phyloP scores from a whole-genome alignment of 305 asterid genomes.

The Solanum aculeatissimum region DNA sequence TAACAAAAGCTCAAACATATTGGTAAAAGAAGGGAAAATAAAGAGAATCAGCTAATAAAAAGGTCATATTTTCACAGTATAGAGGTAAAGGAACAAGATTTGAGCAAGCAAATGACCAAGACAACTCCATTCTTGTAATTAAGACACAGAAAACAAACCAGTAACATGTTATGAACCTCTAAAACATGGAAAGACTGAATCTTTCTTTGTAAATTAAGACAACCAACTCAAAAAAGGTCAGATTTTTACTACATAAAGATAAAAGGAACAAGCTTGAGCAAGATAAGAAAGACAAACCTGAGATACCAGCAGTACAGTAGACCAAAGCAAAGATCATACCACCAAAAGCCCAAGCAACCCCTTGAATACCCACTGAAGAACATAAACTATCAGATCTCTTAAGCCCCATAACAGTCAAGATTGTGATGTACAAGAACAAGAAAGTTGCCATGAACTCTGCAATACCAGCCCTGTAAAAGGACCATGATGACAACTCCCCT shows the following conservation, averaged over 20 bases:
- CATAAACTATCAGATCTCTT: constrained; percentile 41
- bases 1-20: not conserved
- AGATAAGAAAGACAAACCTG: constrained; percentile 38
- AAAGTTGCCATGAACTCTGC: constrained; percentile 87
- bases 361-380: constrained; percentile 67
- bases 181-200: not conserved
- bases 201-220: not conserved
- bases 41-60: not conserved
- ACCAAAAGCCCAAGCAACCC: constrained; percentile 92
- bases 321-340: constrained; percentile 92
- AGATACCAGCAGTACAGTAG: constrained; percentile 89
- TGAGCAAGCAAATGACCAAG: not conserved
- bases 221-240: not conserved
- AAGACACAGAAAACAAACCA: not conserved
- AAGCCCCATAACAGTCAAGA: constrained; percentile 79
- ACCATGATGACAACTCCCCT: constrained; percentile 78
- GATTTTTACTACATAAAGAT: not conserved
- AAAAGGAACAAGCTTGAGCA: not conserved
- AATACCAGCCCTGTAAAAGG: constrained; percentile 85
- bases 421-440: constrained; percentile 61
- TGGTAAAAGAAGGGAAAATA: not conserved
- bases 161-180: not conserved
- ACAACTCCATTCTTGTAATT: not conserved
- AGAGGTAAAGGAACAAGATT: not conserved
- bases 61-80: not conserved